A percentile compares a stretch with the other conserved stretches of the same genome.
These are phyloP conservation scores for Phytophthora syringae DNA, from an alignment of 352 stramenopile genomes.

Conservation along the genomic window DNA sequence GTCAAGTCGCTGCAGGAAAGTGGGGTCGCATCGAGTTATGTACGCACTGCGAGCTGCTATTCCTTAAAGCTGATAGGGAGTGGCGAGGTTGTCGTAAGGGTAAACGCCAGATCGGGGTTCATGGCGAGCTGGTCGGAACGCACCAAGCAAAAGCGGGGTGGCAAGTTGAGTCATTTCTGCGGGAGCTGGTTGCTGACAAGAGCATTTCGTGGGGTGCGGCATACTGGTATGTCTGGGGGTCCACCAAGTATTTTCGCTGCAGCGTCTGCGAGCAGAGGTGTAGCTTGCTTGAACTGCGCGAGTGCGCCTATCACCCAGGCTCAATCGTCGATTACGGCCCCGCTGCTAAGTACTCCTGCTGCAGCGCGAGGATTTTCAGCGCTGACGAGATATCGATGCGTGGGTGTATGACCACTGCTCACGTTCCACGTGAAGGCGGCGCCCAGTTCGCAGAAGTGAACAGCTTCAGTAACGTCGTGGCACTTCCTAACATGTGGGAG, in stretches of 20 bases:
- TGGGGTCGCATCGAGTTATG: constrained; percentile 41
- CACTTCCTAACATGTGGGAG: constrained; percentile 50
- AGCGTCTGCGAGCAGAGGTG: constrained; percentile 47
- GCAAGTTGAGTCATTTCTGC: constrained; percentile 54
- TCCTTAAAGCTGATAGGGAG: constrained; percentile 32
- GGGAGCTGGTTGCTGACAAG: constrained; percentile 44
- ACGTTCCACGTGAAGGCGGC: constrained; percentile 29
- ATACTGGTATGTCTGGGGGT: constrained; percentile 89
- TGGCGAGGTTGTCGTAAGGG: constrained; percentile 42
- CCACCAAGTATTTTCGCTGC: constrained; percentile 64
- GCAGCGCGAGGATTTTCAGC: constrained; percentile 51
- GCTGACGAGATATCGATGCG: constrained; percentile 46
- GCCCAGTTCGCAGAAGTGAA: constrained; percentile 15
- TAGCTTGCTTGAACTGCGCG: constrained; percentile 46
- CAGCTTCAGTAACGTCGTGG: constrained; percentile 27
- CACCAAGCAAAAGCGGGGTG: constrained; percentile 55
- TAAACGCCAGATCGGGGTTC: constrained; percentile 45
- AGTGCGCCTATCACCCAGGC: constrained; percentile 60
- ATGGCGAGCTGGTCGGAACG: constrained; percentile 54
- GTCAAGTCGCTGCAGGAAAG: constrained; percentile 46
- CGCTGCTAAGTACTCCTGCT: constrained; percentile 64
- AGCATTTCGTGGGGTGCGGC: constrained; percentile 61
- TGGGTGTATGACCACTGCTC: constrained; percentile 53
- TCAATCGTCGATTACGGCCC: constrained; percentile 40
- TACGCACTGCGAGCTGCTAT: constrained; percentile 52